Conservation (phyloP, 768 basidiomycete species). For the Calocybe indica region DNA sequence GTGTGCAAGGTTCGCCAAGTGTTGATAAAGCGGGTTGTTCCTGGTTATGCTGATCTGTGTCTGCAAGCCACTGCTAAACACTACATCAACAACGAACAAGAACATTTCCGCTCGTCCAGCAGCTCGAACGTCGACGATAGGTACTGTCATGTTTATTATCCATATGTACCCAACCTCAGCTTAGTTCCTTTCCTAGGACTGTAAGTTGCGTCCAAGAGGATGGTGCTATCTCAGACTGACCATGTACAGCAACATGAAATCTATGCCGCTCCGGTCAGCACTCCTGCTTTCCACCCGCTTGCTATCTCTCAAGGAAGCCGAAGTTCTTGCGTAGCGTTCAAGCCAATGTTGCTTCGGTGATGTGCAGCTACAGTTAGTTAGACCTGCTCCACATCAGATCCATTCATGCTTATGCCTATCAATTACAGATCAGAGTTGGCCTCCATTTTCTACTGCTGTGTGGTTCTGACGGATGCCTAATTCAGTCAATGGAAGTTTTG, state of each 20-base stretch:
- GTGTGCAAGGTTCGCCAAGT: slow-evolving; percentile 35
- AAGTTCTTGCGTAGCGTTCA: slow-evolving; percentile 53
- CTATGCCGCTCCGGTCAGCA: slow-evolving; percentile 43
- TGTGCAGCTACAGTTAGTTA: slow-evolving; percentile 54
- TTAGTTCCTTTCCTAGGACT: slow-evolving; percentile 17
- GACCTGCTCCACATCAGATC: not conserved
- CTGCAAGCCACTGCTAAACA: slow-evolving; percentile 34
- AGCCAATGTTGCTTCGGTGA: slow-evolving; percentile 60
- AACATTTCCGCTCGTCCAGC: slow-evolving; percentile 36
- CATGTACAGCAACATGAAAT: slow-evolving; percentile 44
- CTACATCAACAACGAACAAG: slow-evolving; percentile 44
- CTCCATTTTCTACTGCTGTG: not conserved
- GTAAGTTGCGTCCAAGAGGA: slow-evolving; percentile 15
- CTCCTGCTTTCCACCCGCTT: not conserved
- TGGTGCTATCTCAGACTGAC: not conserved
- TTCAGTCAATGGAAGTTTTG: slow-evolving; percentile 48
- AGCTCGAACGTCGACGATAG: slow-evolving; percentile 39
- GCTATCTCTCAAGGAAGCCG: not conserved
- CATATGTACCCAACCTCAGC: not conserved
- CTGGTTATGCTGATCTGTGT: not conserved
- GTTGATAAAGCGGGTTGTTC: not conserved
- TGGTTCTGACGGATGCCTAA: not conserved
- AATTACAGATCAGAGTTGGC: slow-evolving; percentile 27
- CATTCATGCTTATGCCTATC: not conserved
- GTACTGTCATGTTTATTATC: slow-evolving; percentile 13